Evolutionary conservation across 169 alveolate species (phyloP).

Genomic region (Cryptosporidium tyzzeri): DNA sequence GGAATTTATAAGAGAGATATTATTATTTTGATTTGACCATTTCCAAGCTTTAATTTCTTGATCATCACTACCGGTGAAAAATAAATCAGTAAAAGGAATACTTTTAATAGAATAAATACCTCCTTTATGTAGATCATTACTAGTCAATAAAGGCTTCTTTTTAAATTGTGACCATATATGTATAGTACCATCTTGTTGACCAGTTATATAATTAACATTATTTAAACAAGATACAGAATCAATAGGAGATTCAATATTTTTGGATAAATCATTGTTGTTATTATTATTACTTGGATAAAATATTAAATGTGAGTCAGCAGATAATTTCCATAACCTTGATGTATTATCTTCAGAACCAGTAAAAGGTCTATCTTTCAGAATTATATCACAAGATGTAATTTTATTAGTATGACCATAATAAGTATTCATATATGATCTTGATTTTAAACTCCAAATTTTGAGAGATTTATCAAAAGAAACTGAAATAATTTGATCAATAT

Average conservation of each 20-base stretch:
- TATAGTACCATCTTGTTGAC: slow-evolving; percentile 58
- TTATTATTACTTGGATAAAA: slow-evolving; percentile 28
- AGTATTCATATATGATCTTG: slow-evolving; percentile 75
- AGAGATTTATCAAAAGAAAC: slow-evolving; percentile 78
- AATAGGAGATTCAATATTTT: slow-evolving; percentile 42
- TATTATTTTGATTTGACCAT: background rate
- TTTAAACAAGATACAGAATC: slow-evolving; percentile 68
- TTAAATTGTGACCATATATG: slow-evolving; percentile 61
- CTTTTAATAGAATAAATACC: slow-evolving; percentile 43
- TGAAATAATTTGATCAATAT: slow-evolving; percentile 64
- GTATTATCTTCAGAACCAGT: slow-evolving; percentile 79
- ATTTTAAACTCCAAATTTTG: slow-evolving; percentile 76
- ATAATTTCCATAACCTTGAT: slow-evolving; percentile 77
- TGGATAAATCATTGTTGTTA: background rate
- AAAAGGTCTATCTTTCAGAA: slow-evolving; percentile 78
- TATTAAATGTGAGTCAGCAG: slow-evolving; percentile 69
- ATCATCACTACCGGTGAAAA: slow-evolving; percentile 61
- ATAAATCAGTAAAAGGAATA: slow-evolving; percentile 63
- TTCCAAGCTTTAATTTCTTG: slow-evolving; percentile 62
- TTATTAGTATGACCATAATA: slow-evolving; percentile 78
- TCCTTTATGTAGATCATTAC: slow-evolving; percentile 16
- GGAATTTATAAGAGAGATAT: background rate
- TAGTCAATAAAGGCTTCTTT: slow-evolving; percentile 44
- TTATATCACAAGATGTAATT: slow-evolving; percentile 75
- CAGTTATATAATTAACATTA: slow-evolving; percentile 32